A percentile compares a stretch with the other conserved stretches of the same genome.
phyloP scores from a whole-genome alignment of 1,139 yeast species.

The Torulaspora globosa region DNA sequence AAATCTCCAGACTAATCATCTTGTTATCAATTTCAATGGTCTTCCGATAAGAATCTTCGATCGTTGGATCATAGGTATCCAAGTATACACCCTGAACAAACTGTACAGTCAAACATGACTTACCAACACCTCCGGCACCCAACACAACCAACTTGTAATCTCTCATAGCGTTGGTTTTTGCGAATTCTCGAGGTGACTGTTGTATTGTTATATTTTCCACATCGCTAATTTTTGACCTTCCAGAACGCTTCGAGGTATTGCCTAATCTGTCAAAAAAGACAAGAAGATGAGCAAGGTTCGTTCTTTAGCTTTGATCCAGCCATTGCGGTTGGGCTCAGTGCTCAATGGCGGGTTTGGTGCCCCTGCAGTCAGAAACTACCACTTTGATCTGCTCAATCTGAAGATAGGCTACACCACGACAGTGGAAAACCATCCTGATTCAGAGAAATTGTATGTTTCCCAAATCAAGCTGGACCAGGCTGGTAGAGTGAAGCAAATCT shows the following conservation, averaged over 20 bases:
- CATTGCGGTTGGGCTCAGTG: background rate
- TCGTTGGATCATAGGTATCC: slow-evolving; percentile 95
- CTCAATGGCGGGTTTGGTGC: background rate
- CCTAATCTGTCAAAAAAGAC: background rate
- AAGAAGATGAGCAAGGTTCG: background rate
- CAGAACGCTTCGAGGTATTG: background rate
- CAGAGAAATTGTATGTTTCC: slow-evolving; percentile 24
- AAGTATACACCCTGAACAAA: slow-evolving; percentile 86
- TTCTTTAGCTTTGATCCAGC: background rate
- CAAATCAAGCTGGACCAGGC: slow-evolving; percentile 16
- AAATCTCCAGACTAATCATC: slow-evolving; percentile 83
- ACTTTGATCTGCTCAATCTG: slow-evolving; percentile 18
- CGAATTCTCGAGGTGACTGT: background rate
- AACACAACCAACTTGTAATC: slow-evolving; percentile 82
- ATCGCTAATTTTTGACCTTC: background rate
- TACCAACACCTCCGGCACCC: slow-evolving; percentile 98
- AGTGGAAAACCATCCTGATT: slow-evolving; percentile 20
- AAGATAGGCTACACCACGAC: slow-evolving; percentile 18
- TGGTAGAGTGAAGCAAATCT: slow-evolving; percentile 18
- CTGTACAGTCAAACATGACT: slow-evolving; percentile 89
- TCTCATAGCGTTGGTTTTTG: slow-evolving; percentile 27
- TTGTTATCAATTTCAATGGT: slow-evolving; percentile 90
- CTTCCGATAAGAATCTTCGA: slow-evolving; percentile 92
- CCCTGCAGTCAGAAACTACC: slow-evolving; percentile 2
- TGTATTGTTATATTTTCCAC: background rate